Conservation (phyloP, 306 rosid species). For the Castanopsis chinensis region DNA sequence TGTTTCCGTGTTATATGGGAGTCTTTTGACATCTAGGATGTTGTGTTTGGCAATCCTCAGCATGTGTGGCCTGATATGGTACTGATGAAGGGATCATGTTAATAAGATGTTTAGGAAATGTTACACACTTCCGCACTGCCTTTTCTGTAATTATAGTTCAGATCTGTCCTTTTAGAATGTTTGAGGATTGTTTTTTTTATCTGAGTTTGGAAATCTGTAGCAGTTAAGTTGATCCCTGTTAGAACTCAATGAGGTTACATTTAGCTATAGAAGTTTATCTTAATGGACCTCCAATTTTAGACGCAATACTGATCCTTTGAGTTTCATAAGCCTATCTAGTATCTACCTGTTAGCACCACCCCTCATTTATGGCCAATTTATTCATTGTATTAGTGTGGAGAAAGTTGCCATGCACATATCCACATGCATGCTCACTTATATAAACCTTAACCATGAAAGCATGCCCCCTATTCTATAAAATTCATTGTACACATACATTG, state of each 20-base stretch:
- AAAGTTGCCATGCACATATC: not conserved
- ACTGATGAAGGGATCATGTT: no score
- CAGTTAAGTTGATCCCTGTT: not conserved
- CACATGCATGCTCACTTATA: not conserved
- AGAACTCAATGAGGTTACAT: not conserved
- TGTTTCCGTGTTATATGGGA: no score
- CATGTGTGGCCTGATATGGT: no score
- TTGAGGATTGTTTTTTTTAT: not conserved
- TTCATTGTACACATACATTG: conserved; percentile 8
- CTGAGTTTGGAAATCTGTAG: not conserved
- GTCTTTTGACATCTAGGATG: no score
- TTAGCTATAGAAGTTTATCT: not conserved
- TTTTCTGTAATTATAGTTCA: not conserved
- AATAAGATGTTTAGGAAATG: no score
- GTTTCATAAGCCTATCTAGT: not conserved
- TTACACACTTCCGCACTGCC: no score
- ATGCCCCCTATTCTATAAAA: not conserved
- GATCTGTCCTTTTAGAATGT: not conserved
- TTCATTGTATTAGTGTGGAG: not conserved
- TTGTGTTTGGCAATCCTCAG: no score
- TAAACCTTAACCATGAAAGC: not conserved
- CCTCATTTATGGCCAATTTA: not conserved
- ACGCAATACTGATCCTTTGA: not conserved
- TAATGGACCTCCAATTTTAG: not conserved
- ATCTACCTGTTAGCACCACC: not conserved